These are phyloP conservation scores for Penicillium robsamsonii DNA, from an alignment of 495 filamentous ascomycete genomes.

Conservation along the genomic window DNA sequence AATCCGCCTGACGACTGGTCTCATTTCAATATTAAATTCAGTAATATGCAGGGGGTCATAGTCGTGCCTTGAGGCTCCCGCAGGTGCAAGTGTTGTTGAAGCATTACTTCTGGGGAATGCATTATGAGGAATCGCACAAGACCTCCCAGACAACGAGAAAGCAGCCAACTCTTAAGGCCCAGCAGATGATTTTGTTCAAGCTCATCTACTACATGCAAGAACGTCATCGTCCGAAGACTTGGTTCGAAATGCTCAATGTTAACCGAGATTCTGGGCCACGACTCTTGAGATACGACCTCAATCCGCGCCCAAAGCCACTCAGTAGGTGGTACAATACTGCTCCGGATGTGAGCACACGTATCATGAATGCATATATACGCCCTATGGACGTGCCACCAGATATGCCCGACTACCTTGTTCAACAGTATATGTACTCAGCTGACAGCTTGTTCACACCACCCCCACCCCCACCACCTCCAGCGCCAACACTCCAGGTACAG, in stretches of 20 bases:
- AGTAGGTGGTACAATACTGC: slow-evolving; percentile 25
- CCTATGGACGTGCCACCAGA: slow-evolving; percentile 14
- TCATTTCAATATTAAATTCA: slow-evolving; percentile 4
- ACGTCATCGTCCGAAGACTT: slow-evolving; percentile 17
- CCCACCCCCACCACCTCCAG: not conserved
- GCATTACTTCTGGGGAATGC: slow-evolving; percentile 36
- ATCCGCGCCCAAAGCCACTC: slow-evolving; percentile 20
- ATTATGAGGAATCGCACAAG: not conserved
- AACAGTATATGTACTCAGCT: slow-evolving; percentile 19
- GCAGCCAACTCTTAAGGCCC: not conserved
- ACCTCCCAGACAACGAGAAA: not conserved
- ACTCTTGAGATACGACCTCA: slow-evolving; percentile 26
- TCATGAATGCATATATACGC: slow-evolving; percentile 8
- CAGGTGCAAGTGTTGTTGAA: slow-evolving; percentile 8
- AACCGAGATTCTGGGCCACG: slow-evolving; percentile 39
- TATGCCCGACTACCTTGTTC: slow-evolving; percentile 19
- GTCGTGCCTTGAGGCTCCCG: slow-evolving; percentile 1
- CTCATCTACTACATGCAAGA: slow-evolving; percentile 29
- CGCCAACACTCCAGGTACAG: not conserved
- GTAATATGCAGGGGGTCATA: not conserved
- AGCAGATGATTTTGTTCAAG: slow-evolving; percentile 23
- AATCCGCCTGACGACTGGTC: slow-evolving; percentile 27
- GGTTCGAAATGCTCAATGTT: slow-evolving; percentile 19
- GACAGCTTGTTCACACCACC: slow-evolving; percentile 2
- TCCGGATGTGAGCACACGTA: not conserved